Percentiles rank a stretch among this genome's conserved stretches.
Evolutionary conservation across 2,329 filamentous ascomycete genomes (phyloP).

Genomic region (Trichoderma koningii): DNA sequence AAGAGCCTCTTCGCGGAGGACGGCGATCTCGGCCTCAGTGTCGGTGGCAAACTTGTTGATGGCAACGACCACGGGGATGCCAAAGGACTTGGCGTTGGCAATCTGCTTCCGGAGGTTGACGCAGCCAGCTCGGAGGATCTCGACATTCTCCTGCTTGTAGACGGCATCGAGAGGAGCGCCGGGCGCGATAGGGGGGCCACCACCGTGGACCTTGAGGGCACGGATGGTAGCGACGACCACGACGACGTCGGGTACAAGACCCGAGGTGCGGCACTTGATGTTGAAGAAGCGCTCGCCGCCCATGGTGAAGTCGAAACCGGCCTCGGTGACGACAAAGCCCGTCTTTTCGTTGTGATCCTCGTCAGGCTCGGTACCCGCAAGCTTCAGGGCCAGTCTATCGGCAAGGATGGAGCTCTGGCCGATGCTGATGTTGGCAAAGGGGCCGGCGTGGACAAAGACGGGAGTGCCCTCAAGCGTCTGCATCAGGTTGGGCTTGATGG

Average conservation of each 20-base stretch:
- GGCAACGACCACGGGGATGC: slow-evolving; percentile 90
- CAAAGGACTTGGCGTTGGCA: slow-evolving; percentile 82
- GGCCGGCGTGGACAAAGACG: slow-evolving; percentile 95
- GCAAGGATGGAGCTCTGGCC: slow-evolving; percentile 94
- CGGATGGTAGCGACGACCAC: slow-evolving; percentile 95
- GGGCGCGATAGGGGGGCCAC: slow-evolving; percentile 88
- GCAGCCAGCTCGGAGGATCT: slow-evolving; percentile 85
- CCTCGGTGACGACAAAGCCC: slow-evolving; percentile 94
- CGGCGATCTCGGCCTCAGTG: slow-evolving; percentile 85
- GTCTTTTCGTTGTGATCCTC: slow-evolving; percentile 81
- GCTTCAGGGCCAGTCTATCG: slow-evolving; percentile 92
- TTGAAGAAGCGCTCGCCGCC: slow-evolving; percentile 99
- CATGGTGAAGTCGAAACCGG: slow-evolving; percentile 99
- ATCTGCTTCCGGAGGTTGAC: slow-evolving; percentile 97
- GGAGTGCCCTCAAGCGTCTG: slow-evolving; percentile 96
- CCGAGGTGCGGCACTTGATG: slow-evolving; percentile 97
- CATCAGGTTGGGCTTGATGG: slow-evolving; percentile 99
- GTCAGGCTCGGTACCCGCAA: slow-evolving; percentile 89
- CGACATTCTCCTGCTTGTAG: slow-evolving; percentile 91
- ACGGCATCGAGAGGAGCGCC: slow-evolving; percentile 83
- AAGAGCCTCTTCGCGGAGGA: slow-evolving; percentile 87
- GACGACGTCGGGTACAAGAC: slow-evolving; percentile 87
- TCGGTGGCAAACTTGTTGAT: slow-evolving; percentile 97
- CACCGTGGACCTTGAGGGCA: slow-evolving; percentile 94
- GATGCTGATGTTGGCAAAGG: slow-evolving; percentile 98